A percentile compares a stretch with the other conserved stretches of the same genome.
phyloP scores from a whole-genome alignment of 257 asterid genomes.

The Thymus quinquecostatus region DNA sequence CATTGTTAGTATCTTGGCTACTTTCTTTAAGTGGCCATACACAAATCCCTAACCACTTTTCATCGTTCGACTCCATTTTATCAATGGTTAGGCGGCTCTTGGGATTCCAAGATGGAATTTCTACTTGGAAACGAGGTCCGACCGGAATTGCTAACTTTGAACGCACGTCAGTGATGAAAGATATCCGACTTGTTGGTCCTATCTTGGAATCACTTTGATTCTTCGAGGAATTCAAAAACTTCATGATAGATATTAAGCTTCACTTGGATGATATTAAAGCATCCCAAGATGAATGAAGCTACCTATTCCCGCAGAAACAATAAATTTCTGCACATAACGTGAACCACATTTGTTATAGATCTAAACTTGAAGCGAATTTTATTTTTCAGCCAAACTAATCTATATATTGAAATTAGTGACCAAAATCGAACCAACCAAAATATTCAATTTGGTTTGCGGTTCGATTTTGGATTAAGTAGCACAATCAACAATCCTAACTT shows the following conservation, averaged over 20 bases:
- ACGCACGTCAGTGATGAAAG: slow-evolving; percentile 34
- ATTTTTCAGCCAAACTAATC: too few species aligned
- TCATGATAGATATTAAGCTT: slow-evolving; percentile 19
- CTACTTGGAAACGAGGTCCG: slow-evolving; percentile 45
- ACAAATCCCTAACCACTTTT: slow-evolving; percentile 31
- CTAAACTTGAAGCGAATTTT: too few species aligned
- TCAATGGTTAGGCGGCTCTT: background rate
- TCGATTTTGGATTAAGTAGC: too few species aligned
- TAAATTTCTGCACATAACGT: slow-evolving; percentile 17
- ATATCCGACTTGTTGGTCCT: slow-evolving; percentile 24
- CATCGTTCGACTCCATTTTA: background rate
- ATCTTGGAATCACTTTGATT: background rate
- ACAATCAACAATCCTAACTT: background rate
- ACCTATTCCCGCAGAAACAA: slow-evolving; percentile 3
- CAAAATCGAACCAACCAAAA: too few species aligned
- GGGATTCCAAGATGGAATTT: slow-evolving; percentile 32
- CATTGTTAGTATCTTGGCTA: background rate
- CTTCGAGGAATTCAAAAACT: background rate
- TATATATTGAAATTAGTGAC: too few species aligned
- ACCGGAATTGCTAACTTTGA: slow-evolving; percentile 31
- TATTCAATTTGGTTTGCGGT: too few species aligned
- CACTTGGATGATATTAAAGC: background rate
- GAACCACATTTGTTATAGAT: background rate
- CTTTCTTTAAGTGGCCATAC: slow-evolving; percentile 32
- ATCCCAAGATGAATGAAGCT: background rate